Percentiles rank a stretch among this genome's conserved stretches.
Evolutionary conservation across 179 eudicot genomes (phyloP).

Genomic region (Carnegiea gigantea): DNA sequence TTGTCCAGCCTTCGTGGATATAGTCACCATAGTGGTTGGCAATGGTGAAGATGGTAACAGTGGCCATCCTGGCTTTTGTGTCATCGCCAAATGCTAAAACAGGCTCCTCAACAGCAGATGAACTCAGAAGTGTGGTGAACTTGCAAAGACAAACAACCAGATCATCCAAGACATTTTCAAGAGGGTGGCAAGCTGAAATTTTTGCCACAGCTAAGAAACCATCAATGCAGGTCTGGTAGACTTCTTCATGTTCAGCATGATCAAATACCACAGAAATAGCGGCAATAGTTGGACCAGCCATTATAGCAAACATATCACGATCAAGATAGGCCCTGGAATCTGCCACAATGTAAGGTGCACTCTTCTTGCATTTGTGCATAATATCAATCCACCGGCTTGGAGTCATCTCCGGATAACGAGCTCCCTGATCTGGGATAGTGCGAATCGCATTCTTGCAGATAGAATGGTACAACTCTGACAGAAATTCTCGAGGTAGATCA

Average conservation of each 20-base stretch:
- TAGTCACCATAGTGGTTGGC: conserved; percentile 69
- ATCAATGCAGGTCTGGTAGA: conserved; percentile 67
- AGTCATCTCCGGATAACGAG: conserved; percentile 52
- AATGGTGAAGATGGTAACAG: conserved; percentile 64
- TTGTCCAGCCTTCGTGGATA: conserved; percentile 72
- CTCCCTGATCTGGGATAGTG: conserved; percentile 59
- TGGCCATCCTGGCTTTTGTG: conserved; percentile 69
- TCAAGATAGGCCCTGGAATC: conserved; percentile 64
- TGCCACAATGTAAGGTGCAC: conserved; percentile 53
- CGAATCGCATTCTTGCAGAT: conserved; percentile 77
- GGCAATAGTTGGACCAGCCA: conserved; percentile 79
- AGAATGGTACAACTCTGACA: conserved; percentile 64
- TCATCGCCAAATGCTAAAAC: conserved; percentile 73
- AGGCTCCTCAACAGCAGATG: conserved; percentile 64
- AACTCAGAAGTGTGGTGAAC: conserved; percentile 64
- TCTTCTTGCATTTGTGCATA: conserved; percentile 64
- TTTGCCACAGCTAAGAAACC: conserved; percentile 75
- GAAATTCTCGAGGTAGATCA: conserved; percentile 72
- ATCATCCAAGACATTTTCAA: conserved; percentile 69
- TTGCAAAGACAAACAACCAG: conserved; percentile 72
- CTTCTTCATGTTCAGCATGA: conserved; percentile 65
- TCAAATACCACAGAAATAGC: conserved; percentile 82
- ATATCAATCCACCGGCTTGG: conserved; percentile 71
- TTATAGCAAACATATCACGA: conserved; percentile 70
- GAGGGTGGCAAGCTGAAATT: conserved; percentile 73